Conservation (phyloP, 2,329 filamentous ascomycete genomes). For the Fusarium subglutinans region DNA sequence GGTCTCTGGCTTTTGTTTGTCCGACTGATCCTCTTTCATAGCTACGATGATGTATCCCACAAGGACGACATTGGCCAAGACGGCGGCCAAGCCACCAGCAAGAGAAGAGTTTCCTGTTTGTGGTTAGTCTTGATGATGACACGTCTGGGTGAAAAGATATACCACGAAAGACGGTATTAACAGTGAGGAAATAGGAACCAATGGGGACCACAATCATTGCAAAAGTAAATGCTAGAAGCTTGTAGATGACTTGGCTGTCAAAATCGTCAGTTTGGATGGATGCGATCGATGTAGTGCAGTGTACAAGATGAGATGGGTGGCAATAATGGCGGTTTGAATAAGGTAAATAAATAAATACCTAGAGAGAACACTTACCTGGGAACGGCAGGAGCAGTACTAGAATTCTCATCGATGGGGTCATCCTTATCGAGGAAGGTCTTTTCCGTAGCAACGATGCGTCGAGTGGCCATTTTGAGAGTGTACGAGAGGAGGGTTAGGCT, state of each 20-base stretch:
- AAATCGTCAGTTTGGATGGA: background rate
- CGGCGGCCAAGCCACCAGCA: constrained; percentile 83
- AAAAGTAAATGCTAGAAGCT: constrained; percentile 88
- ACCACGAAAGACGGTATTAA: constrained; percentile 83
- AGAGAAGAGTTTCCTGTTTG: constrained; percentile 83
- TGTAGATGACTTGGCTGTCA: constrained; percentile 81
- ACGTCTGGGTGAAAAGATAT: constrained; percentile 21
- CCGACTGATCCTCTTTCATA: constrained; percentile 79
- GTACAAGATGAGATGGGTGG: background rate
- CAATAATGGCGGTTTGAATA: constrained; percentile 5
- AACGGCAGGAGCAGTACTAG: constrained; percentile 83
- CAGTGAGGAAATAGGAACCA: constrained; percentile 84
- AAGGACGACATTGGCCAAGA: constrained; percentile 91
- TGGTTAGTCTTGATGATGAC: constrained; percentile 18
- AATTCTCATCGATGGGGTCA: constrained; percentile 64
- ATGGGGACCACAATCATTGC: constrained; percentile 92
- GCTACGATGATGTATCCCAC: constrained; percentile 92
- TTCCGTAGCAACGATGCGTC: constrained; percentile 71
- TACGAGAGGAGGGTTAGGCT: constrained; percentile 6
- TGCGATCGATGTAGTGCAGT: background rate
- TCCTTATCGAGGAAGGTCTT: constrained; percentile 73
- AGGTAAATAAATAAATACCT: background rate
- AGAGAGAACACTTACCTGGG: constrained; percentile 69
- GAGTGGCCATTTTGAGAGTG: constrained; percentile 69
- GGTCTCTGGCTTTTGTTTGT: constrained; percentile 53